Conservation (phyloP, 495 filamentous ascomycete species). For the Penicillium subrubescens region DNA sequence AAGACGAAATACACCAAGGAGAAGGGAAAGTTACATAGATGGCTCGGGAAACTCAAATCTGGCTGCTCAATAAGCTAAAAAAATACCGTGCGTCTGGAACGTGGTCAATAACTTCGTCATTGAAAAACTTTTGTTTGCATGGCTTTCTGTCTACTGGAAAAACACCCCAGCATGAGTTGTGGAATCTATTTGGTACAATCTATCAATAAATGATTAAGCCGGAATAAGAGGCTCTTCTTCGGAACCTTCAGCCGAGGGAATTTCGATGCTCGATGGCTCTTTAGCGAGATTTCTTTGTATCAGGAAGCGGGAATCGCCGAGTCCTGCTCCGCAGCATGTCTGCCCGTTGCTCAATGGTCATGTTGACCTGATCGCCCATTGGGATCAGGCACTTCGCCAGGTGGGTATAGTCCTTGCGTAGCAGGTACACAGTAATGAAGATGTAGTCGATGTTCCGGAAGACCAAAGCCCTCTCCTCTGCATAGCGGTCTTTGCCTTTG, state of each 20-base stretch:
- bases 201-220: not conserved
- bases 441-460: conserved; percentile 74
- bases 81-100: not conserved
- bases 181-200: not conserved
- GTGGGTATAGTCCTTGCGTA: conserved; percentile 63
- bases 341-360: conserved; percentile 61
- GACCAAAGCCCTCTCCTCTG: conserved; percentile 61
- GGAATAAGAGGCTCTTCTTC: not conserved
- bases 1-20: not conserved
- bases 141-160: not conserved
- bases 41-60: not conserved
- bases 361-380: conserved; percentile 64
- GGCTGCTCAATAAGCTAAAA: not conserved
- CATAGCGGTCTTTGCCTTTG: conserved; percentile 61
- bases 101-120: not conserved
- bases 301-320: conserved; percentile 54
- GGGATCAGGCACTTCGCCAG: conserved; percentile 68
- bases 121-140: not conserved
- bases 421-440: conserved; percentile 62
- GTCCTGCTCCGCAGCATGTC: conserved; percentile 66
- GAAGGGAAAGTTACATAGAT: not conserved
- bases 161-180: not conserved
- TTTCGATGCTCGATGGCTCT: not conserved
- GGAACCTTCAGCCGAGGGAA: not conserved
- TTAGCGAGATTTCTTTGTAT: conserved; percentile 53